Percentiles rank a stretch among this genome's conserved stretches.
Conservation (phyloP, 2,329 filamentous ascomycete genomes). For the Lachnellula cervina region DNA sequence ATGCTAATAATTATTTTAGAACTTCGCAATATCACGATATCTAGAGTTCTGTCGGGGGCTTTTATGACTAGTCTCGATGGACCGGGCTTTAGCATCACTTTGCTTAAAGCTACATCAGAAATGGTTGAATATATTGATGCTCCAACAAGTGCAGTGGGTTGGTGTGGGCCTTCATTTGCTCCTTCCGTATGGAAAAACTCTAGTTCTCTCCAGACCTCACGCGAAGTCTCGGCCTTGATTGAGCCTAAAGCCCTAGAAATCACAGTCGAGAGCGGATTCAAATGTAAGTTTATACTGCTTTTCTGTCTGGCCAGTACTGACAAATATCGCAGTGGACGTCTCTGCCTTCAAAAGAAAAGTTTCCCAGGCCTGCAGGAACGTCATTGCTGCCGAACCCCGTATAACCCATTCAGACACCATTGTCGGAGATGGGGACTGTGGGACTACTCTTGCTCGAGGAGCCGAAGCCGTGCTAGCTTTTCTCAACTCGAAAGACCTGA, state of each 20-base stretch:
- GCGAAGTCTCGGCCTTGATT: too few relatives aligned
- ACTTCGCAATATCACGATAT: slow-evolving; percentile 27
- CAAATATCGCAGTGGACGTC: too few relatives aligned
- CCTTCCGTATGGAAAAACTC: too few relatives aligned
- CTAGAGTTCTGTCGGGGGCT: slow-evolving; percentile 40
- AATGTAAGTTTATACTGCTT: too few relatives aligned
- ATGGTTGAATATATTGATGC: slow-evolving; percentile 15
- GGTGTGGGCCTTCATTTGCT: too few relatives aligned
- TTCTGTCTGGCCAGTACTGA: too few relatives aligned
- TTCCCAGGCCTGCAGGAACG: slow-evolving; percentile 14
- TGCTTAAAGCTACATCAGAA: slow-evolving; percentile 42
- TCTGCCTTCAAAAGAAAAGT: too few relatives aligned
- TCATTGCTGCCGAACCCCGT: slow-evolving; percentile 41
- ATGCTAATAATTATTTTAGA: slow-evolving; percentile 25
- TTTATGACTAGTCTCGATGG: slow-evolving; percentile 49
- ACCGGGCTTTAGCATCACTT: slow-evolving; percentile 48
- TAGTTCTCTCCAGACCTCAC: too few relatives aligned
- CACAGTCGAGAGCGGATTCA: too few relatives aligned
- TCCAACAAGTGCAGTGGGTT: not conserved
- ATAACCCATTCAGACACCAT: slow-evolving; percentile 47
- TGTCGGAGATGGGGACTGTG: slow-evolving; percentile 32
- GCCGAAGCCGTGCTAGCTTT: slow-evolving; percentile 31
- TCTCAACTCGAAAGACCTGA: slow-evolving; percentile 14
- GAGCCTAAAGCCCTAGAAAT: too few relatives aligned
- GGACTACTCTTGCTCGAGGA: slow-evolving; percentile 27